phyloP scores from a whole-genome alignment of 1,139 yeast species.

The Yamadazyma taylorii region DNA sequence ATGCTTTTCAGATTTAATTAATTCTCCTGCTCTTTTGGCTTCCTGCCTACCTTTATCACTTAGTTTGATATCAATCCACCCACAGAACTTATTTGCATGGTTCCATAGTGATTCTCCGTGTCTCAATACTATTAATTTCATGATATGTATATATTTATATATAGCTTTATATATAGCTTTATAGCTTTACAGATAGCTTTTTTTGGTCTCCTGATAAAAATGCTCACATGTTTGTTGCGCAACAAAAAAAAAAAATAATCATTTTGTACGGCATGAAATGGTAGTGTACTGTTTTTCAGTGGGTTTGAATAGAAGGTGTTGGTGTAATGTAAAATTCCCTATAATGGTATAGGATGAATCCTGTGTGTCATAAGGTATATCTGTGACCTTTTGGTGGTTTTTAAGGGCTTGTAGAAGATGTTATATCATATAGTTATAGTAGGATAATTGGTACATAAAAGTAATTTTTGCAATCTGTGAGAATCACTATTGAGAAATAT shows the following conservation, averaged over 20 bases:
- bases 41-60: slow-evolving; percentile 62
- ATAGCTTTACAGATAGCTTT: too few species aligned
- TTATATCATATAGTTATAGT: background rate
- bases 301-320: too few species aligned
- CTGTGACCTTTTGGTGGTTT: background rate
- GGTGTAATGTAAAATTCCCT: too few species aligned
- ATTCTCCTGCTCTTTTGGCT: slow-evolving; percentile 58
- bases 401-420: background rate
- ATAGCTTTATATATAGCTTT: background rate
- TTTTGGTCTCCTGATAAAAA: too few species aligned
- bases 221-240: too few species aligned
- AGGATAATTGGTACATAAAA: too few species aligned
- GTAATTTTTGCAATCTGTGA: slow-evolving; percentile 2
- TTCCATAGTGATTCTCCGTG: slow-evolving; percentile 82
- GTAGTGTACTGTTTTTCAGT: too few species aligned
- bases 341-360: background rate
- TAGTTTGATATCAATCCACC: slow-evolving; percentile 77
- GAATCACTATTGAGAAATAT: background rate
- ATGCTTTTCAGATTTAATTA: slow-evolving; percentile 34
- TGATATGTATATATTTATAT: background rate
- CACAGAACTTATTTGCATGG: slow-evolving; percentile 69
- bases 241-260: background rate
- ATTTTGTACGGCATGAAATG: too few species aligned
- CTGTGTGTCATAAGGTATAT: background rate
- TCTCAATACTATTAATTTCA: slow-evolving; percentile 53